Evolutionary conservation across 2,329 filamentous ascomycete species (phyloP).

Genomic region (Botryotinia calthae): DNA sequence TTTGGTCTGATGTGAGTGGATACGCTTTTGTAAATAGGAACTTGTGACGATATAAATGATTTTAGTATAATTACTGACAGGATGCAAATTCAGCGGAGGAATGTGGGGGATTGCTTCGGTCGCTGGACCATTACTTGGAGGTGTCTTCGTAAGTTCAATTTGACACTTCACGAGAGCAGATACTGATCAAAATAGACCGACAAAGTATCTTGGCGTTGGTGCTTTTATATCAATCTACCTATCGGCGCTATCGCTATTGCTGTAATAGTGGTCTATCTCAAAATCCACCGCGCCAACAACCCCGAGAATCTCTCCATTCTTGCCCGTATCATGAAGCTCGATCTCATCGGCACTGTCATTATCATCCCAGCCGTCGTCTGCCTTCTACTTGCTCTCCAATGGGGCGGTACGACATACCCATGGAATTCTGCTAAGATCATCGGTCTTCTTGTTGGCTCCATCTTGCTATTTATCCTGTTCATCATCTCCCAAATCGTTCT

Average conservation of each 20-base stretch:
- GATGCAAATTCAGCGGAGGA: slow-evolving; percentile 22
- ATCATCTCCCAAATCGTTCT: slow-evolving; percentile 39
- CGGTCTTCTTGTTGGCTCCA: slow-evolving; percentile 39
- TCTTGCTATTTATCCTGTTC: slow-evolving; percentile 37
- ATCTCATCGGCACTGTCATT: slow-evolving; percentile 40
- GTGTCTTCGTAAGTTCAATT: slow-evolving; percentile 30
- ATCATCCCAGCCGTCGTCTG: slow-evolving; percentile 41
- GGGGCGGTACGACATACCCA: slow-evolving; percentile 41
- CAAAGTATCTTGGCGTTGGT: slow-evolving; percentile 38
- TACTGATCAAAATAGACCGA: slow-evolving; percentile 24
- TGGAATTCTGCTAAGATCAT: slow-evolving; percentile 41
- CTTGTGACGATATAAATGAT: background rate
- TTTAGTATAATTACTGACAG: background rate
- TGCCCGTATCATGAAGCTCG: slow-evolving; percentile 36
- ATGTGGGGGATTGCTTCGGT: slow-evolving; percentile 38
- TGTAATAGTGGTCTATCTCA: slow-evolving; percentile 43
- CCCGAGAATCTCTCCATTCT: slow-evolving; percentile 29
- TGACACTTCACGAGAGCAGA: background rate
- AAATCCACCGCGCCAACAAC: slow-evolving; percentile 42
- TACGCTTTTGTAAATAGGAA: background rate
- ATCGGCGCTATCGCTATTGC: slow-evolving; percentile 42
- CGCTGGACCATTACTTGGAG: slow-evolving; percentile 39
- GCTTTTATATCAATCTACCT: slow-evolving; percentile 35
- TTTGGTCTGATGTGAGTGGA: slow-evolving; percentile 33
- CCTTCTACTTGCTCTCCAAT: slow-evolving; percentile 43